Percentiles rank a stretch among this genome's conserved stretches.
These are phyloP conservation scores for Monosporascus sp. DNA, from an alignment of 2,329 filamentous ascomycete species.

Conservation along the genomic window DNA sequence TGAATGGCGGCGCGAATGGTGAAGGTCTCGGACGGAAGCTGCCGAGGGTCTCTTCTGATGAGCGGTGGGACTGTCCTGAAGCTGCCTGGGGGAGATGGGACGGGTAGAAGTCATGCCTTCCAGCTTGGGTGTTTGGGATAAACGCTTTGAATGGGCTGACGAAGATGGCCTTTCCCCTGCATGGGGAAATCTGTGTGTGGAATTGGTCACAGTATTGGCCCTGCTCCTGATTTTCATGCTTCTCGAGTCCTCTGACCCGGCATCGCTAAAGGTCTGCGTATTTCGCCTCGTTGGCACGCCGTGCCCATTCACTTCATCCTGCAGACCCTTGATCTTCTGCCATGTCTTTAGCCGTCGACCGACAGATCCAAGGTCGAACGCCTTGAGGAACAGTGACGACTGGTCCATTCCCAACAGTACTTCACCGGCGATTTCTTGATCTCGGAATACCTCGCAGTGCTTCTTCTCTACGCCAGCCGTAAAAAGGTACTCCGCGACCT, in stretches of 20 bases:
- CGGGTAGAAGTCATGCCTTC: conserved; percentile 40
- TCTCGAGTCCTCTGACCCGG: conserved; percentile 49
- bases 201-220: conserved; percentile 52
- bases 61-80: conserved; percentile 42
- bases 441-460: conserved; percentile 90
- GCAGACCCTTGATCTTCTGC: conserved; percentile 90
- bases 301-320: conserved; percentile 72
- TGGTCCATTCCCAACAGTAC: conserved; percentile 94
- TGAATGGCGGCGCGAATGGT: conserved; percentile 82
- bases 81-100: conserved; percentile 33
- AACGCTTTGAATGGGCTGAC: conserved; percentile 38
- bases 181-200: conserved; percentile 34
- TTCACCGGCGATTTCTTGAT: conserved; percentile 94
- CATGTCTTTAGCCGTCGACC: conserved; percentile 87
- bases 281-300: conserved; percentile 41
- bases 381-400: conserved; percentile 90
- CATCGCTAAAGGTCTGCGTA: conserved; percentile 55
- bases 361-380: conserved; percentile 88
- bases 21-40: conserved; percentile 74
- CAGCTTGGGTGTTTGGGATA: conserved; percentile 50
- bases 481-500: conserved; percentile 87
- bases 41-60: conserved; percentile 66
- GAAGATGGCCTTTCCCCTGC: conserved; percentile 42
- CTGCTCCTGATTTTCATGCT: conserved; percentile 43
- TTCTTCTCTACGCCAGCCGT: conserved; percentile 78